phyloP scores from a whole-genome alignment of 2,329 filamentous ascomycete species.

The Epichloe brachyelytri region DNA sequence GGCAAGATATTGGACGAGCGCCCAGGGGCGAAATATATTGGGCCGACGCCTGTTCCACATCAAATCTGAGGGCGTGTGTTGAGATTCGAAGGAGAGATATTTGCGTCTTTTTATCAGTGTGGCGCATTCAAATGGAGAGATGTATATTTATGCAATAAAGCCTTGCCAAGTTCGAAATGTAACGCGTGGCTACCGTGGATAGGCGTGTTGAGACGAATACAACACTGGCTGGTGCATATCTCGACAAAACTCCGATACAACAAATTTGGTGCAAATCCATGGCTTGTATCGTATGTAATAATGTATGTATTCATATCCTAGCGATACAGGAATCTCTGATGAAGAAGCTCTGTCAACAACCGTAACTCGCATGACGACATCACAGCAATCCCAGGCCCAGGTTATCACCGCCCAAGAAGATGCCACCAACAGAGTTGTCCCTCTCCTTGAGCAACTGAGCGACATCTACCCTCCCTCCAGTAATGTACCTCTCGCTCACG shows the following conservation, averaged over 20 bases:
- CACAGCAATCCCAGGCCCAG: constrained; percentile 15
- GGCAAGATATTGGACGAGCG: constrained; percentile 26
- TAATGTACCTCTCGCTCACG: constrained; percentile 77
- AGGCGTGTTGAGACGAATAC: too few species aligned
- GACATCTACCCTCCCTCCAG: constrained; percentile 72
- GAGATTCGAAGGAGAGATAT: constrained; percentile 13
- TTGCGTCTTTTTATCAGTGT: background rate
- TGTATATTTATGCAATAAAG: too few species aligned
- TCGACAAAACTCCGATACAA: too few species aligned
- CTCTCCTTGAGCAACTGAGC: constrained; percentile 53
- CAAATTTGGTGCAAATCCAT: too few species aligned
- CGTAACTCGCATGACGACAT: background rate
- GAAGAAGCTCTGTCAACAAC: background rate
- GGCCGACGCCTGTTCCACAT: constrained; percentile 25
- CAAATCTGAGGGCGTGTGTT: constrained; percentile 14
- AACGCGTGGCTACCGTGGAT: too few species aligned
- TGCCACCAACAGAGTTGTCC: constrained; percentile 28
- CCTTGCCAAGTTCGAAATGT: too few species aligned
- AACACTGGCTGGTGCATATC: too few species aligned
- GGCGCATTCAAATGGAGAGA: too few species aligned
- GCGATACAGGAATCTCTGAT: background rate
- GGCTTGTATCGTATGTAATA: too few species aligned
- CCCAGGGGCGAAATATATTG: constrained; percentile 31
- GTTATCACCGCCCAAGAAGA: constrained; percentile 30
- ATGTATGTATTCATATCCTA: background rate